A percentile compares a stretch with the other conserved stretches of the same genome.
Evolutionary conservation across 1,284 basidiomycete species (phyloP).

Genomic region (Ustilago trichophora): DNA sequence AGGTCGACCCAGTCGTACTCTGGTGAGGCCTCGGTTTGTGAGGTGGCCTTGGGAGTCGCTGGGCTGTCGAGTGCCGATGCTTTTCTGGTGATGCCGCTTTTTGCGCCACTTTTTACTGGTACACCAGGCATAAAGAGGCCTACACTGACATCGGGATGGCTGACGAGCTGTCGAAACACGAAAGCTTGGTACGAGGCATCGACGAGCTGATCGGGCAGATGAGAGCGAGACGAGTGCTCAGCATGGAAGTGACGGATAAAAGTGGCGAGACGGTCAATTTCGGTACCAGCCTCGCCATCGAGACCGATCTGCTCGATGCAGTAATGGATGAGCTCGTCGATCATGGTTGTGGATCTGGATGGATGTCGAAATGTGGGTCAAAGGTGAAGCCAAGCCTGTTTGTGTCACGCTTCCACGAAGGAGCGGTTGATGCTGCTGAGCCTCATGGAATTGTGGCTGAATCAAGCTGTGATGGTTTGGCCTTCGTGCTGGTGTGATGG

Average conservation of each 20-base stretch:
- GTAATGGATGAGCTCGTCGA: constrained; percentile 80
- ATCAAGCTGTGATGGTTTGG: not conserved
- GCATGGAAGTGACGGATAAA: constrained; percentile 76
- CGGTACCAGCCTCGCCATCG: constrained; percentile 82
- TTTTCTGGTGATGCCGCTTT: constrained; percentile 13
- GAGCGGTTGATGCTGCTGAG: too few relatives aligned
- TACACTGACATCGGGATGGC: constrained; percentile 76
- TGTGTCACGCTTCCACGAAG: too few relatives aligned
- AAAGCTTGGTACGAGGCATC: constrained; percentile 81
- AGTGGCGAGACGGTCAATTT: constrained; percentile 75
- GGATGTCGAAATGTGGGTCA: too few relatives aligned
- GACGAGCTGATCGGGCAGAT: constrained; percentile 70
- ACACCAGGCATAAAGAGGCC: constrained; percentile 68
- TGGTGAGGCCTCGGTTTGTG: not conserved
- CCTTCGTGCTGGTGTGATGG: not conserved
- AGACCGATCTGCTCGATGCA: constrained; percentile 80
- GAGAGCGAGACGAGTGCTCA: constrained; percentile 63
- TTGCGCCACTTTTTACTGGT: constrained; percentile 14
- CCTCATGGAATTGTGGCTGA: not conserved
- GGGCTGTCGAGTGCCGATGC: constrained; percentile 5
- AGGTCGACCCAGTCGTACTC: constrained; percentile 31
- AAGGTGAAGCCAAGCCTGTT: too few relatives aligned
- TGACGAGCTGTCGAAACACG: constrained; percentile 79
- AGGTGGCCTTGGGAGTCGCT: constrained; percentile 1
- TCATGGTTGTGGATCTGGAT: constrained; percentile 64